These are phyloP conservation scores for Curvularia spicifera DNA, from an alignment of 2,329 filamentous ascomycete species.

Conservation along the genomic window DNA sequence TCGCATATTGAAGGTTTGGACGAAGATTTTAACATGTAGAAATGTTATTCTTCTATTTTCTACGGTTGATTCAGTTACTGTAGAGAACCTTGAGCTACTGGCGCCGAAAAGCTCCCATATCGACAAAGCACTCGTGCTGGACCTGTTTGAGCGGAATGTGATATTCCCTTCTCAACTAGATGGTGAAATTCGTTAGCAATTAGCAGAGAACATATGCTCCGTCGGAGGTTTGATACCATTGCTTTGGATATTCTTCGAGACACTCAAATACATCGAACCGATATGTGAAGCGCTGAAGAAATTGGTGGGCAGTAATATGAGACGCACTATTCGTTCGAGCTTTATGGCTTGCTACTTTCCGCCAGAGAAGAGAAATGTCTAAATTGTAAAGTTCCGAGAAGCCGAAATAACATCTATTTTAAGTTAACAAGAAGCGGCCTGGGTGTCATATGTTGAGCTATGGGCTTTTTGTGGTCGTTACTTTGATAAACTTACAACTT, in stretches of 20 bases:
- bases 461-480: conserved; percentile 18
- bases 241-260: conserved; percentile 24
- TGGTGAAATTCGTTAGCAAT: neutral
- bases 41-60: conserved; percentile 8
- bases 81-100: conserved; percentile 14
- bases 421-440: neutral
- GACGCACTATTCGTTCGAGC: conserved; percentile 16
- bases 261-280: conserved; percentile 23
- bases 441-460: conserved; percentile 14
- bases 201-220: conserved; percentile 17
- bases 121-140: conserved; percentile 11
- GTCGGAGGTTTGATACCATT: conserved; percentile 14
- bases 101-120: conserved; percentile 14
- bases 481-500: conserved; percentile 13
- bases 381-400: neutral
- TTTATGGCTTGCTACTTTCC: conserved; percentile 15
- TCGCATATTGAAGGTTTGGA: neutral
- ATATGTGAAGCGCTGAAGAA: conserved; percentile 18
- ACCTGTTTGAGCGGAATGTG: conserved; percentile 9
- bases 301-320: conserved; percentile 18
- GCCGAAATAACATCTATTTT: neutral
- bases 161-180: conserved; percentile 18
- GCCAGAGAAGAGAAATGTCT: conserved; percentile 7
- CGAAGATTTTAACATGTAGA: neutral
- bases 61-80: conserved; percentile 15